Conservation (phyloP, 2,329 filamentous ascomycete species). For the Colletotrichum tamarilloi region DNA sequence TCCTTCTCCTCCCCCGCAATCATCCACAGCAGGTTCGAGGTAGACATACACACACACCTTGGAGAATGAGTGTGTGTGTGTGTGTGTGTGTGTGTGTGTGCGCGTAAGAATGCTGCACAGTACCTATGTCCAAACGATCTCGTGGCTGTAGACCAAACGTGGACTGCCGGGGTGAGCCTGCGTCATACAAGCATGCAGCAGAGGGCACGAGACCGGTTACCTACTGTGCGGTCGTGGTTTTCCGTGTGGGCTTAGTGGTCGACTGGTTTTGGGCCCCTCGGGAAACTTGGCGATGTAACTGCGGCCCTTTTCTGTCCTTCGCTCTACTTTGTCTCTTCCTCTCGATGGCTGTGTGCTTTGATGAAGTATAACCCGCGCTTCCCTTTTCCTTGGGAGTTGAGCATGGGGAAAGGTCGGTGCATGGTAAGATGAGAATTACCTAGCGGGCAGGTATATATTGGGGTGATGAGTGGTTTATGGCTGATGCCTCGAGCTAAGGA, state of each 20-base stretch:
- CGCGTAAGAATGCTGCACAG: neutral
- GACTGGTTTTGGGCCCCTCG: neutral
- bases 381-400: too few relatives aligned
- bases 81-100: neutral
- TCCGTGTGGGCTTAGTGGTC: neutral
- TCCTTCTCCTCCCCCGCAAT: neutral
- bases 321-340: neutral
- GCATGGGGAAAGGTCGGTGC: neutral
- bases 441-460: neutral
- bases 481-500: neutral
- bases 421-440: neutral
- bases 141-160: neutral
- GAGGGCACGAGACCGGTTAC: conserved; percentile 23
- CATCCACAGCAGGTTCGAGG: neutral
- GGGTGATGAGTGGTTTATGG: neutral
- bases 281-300: neutral
- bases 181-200: conserved; percentile 15
- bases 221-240: neutral
- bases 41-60: neutral
- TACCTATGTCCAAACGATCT: neutral
- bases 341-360: too few relatives aligned
- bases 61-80: neutral
- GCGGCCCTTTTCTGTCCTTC: neutral
- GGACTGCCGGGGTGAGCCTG: conserved; percentile 13
- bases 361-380: too few relatives aligned